Conservation (phyloP, 495 filamentous ascomycete species). For the Penicillium malachiteum region DNA sequence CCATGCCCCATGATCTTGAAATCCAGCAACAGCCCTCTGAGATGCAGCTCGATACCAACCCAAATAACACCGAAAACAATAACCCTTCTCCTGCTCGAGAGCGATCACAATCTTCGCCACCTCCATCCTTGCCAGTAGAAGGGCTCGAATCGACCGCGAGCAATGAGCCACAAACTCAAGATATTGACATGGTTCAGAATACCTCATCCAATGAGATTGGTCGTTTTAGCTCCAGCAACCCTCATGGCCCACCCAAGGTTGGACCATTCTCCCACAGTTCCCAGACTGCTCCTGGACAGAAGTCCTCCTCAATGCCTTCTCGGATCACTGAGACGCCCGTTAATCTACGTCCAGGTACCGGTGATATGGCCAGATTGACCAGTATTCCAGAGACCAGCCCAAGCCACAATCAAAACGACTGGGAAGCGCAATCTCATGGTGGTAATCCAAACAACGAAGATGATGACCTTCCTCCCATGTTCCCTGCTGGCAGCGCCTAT, state of each 20-base stretch:
- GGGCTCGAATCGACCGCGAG: background rate
- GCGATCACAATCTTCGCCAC: conserved; percentile 27
- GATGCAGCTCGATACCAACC: conserved; percentile 17
- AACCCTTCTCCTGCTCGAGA: conserved; percentile 31
- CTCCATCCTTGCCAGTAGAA: conserved; percentile 9
- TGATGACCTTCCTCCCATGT: conserved; percentile 43
- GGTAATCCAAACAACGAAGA: conserved; percentile 38
- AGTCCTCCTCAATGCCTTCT: conserved; percentile 44
- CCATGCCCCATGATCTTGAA: background rate
- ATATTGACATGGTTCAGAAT: conserved; percentile 2
- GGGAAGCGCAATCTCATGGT: conserved; percentile 27
- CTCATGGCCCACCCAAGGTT: background rate
- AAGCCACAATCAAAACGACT: conserved; percentile 25
- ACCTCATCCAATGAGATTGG: conserved; percentile 8
- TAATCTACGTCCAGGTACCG: conserved; percentile 22
- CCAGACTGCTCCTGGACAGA: conserved; percentile 17
- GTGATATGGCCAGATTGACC: conserved; percentile 32
- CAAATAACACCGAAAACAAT: conserved; percentile 15
- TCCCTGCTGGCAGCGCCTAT: conserved; percentile 15
- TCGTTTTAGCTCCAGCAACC: conserved; percentile 18
- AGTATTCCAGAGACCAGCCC: conserved; percentile 47
- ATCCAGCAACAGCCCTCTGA: conserved; percentile 3
- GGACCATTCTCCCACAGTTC: conserved; percentile 2
- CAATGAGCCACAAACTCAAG: conserved; percentile 2
- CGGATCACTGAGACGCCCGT: conserved; percentile 43